Conservation (phyloP, 176 grass and related monocot species). For the Carex scoparia region DNA sequence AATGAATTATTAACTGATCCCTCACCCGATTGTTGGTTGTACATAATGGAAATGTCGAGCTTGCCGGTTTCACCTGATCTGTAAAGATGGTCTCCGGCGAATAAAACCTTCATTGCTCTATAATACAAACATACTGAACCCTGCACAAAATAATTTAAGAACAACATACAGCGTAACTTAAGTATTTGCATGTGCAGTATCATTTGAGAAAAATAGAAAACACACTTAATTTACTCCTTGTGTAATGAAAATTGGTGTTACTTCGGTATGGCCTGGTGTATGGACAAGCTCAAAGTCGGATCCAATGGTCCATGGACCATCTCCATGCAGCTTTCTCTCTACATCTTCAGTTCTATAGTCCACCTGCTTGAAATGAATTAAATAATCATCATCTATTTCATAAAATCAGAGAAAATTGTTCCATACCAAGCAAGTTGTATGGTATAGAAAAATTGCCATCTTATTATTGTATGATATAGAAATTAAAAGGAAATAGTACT, state of each 20-base stretch:
- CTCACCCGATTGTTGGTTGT: slow-evolving; percentile 70
- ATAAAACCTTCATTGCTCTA: slow-evolving; percentile 47
- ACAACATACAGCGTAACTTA: background rate
- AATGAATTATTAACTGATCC: background rate
- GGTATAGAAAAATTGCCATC: background rate
- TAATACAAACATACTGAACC: slow-evolving; percentile 83
- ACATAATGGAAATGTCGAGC: slow-evolving; percentile 41
- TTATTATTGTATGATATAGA: background rate
- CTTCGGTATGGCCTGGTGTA: slow-evolving; percentile 80
- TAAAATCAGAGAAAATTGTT: background rate
- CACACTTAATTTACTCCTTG: background rate
- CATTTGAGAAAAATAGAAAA: background rate
- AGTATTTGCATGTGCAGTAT: background rate
- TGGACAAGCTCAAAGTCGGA: slow-evolving; percentile 60
- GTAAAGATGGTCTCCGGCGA: slow-evolving; percentile 67
- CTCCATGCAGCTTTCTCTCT: slow-evolving; percentile 67
- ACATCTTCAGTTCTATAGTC: slow-evolving; percentile 52
- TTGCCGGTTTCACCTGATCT: slow-evolving; percentile 56
- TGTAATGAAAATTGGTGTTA: slow-evolving; percentile 33
- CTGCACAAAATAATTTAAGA: slow-evolving; percentile 24
- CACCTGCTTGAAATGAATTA: slow-evolving; percentile 36
- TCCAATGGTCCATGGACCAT: slow-evolving; percentile 76
- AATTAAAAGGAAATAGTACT: background rate
- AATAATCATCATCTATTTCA: background rate
- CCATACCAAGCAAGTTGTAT: background rate